A percentile compares a stretch with the other conserved stretches of the same genome.
Conservation (phyloP, 805 yeast species). For the Yueomyces sp. region DNA sequence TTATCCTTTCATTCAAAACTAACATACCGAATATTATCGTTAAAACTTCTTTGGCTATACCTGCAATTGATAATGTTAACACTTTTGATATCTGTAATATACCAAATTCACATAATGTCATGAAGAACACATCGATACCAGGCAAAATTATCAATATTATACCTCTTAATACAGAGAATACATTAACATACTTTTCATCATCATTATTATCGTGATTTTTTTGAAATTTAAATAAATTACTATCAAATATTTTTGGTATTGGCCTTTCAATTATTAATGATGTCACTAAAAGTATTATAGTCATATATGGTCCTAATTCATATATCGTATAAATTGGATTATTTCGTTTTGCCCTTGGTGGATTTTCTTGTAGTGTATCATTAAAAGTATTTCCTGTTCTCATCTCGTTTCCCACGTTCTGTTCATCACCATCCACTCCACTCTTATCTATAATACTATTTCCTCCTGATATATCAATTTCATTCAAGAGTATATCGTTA, state of each 20-base stretch:
- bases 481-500: not conserved
- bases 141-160: conserved; percentile 56
- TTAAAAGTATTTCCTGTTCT: not conserved
- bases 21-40: conserved; percentile 60
- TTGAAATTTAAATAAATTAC: conserved; percentile 8
- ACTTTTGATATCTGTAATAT: conserved; percentile 73
- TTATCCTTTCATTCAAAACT: conserved; percentile 59
- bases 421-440: too few relatives aligned
- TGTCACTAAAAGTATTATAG: conserved; percentile 40
- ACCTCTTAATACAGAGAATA: conserved; percentile 34
- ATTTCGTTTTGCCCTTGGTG: conserved; percentile 18
- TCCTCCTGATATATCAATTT: not conserved
- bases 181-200: conserved; percentile 2
- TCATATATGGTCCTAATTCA: conserved; percentile 79
- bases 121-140: conserved; percentile 74
- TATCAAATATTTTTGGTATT: conserved; percentile 13
- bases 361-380: conserved; percentile 1
- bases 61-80: conserved; percentile 77
- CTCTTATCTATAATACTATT: not conserved
- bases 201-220: conserved; percentile 3
- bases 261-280: conserved; percentile 63
- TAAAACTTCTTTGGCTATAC: conserved; percentile 81
- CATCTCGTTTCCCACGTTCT: too few relatives aligned
- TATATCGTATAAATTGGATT: conserved; percentile 78
- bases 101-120: conserved; percentile 82